Evolutionary conservation across 495 filamentous ascomycete species (phyloP), one percentile per base, ranked within the genome.

Genomic region (Aspergillus nidulans): DNA sequence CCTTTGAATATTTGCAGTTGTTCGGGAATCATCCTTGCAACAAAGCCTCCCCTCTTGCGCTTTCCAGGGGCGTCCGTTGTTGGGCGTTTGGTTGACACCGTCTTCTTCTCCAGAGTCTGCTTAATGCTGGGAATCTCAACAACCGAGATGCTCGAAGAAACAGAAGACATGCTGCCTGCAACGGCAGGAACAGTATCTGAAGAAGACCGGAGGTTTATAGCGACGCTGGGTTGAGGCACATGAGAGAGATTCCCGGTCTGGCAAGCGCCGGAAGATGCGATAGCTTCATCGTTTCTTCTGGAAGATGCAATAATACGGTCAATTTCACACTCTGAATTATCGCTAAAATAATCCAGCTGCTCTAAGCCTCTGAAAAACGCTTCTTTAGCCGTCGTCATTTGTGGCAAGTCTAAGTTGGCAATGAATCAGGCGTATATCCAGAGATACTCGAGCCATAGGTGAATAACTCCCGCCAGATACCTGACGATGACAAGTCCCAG

Each of bases 1-100:
- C 73, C 79, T 44, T 77, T 82, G 68, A 95, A 87, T 10, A 92
- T 81, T 59, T 83, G 79, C 52, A 82, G 72, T 4, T 74, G 64
- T 52, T 86, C 83, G 1, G 87, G 82, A 1, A 83, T 71, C 3
- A 71, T 43, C 32, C 68, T 77, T 49, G 65, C 47, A 52, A 63
- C 63, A 12, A 61, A 60, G 39, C 49, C 49, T 7, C 52, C 50
- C 8, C 63, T 69, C 49, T 59, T 64, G 47, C 68, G 62, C 45
- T 63, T 63, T 16, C 55, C 24, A 3, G 49, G 18, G 15, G 28
- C 34, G 16, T 19, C 16, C 3, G 24, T 42, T 19, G 52, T 45
- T 8, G 30, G 23, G 10, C 52, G 32, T 16, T 19, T 23, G n/a
- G 51, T 9, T 30, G n/a, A 23, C 28, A 13, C 28, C 40, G 52